These are phyloP conservation scores for Trypanosoma lewisi DNA, from an alignment of 208 protist genomes.

Conservation along the genomic window DNA sequence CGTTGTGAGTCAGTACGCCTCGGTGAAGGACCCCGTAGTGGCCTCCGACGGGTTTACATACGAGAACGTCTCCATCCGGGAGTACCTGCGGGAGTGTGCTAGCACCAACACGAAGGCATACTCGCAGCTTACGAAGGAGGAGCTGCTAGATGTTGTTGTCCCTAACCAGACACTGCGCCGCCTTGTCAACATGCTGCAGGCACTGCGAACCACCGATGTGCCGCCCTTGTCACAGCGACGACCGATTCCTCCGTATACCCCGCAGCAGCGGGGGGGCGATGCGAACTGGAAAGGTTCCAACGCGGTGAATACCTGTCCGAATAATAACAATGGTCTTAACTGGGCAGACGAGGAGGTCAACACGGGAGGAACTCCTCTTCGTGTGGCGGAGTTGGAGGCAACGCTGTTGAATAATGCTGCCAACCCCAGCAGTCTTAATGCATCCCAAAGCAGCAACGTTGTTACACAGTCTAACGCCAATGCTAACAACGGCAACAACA, in stretches of 20 bases:
- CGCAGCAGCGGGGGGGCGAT: constrained; percentile 11
- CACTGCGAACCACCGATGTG: constrained; percentile 42
- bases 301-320: neutral
- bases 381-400: constrained; percentile 28
- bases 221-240: constrained; percentile 30
- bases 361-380: constrained; percentile 9
- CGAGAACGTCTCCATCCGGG: constrained; percentile 55
- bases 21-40: constrained; percentile 74
- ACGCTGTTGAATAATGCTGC: constrained; percentile 22
- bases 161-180: constrained; percentile 75
- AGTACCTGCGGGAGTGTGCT: constrained; percentile 76
- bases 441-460: constrained; percentile 15
- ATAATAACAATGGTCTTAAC: constrained; percentile 13
- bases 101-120: constrained; percentile 74
- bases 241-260: constrained; percentile 15
- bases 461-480: neutral
- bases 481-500: constrained; percentile 12
- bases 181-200: constrained; percentile 65
- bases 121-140: constrained; percentile 85
- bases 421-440: constrained; percentile 12
- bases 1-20: constrained; percentile 63
- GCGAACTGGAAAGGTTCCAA: neutral
- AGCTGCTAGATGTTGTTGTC: constrained; percentile 76
- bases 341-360: constrained; percentile 22
- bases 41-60: constrained; percentile 90